Evolutionary conservation across 371 early-diverging fungal species (phyloP).

Genomic region (Actinomortierella wolfii): DNA sequence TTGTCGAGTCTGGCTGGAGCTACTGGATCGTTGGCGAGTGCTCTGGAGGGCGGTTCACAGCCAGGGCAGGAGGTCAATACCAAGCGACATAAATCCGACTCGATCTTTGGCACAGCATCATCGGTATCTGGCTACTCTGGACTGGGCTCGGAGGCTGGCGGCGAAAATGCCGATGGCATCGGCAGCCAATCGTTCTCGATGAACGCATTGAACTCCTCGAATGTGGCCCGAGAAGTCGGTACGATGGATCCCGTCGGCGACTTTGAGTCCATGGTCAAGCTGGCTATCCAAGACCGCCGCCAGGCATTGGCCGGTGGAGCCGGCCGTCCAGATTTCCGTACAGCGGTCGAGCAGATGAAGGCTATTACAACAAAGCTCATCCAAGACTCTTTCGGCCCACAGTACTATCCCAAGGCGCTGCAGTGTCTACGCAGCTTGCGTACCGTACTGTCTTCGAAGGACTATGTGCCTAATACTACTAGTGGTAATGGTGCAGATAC

Average conservation of each 20-base stretch:
- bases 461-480: no score
- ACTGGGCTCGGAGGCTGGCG: slow-evolving; percentile 2
- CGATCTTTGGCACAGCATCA: slow-evolving; percentile 39
- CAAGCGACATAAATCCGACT: slow-evolving; percentile 39
- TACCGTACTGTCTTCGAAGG: slow-evolving; percentile 12
- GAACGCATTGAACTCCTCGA: slow-evolving; percentile 27
- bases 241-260: slow-evolving; percentile 62
- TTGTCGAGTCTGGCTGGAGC: slow-evolving; percentile 17
- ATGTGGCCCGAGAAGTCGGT: slow-evolving; percentile 53
- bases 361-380: slow-evolving; percentile 53
- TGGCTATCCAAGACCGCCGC: slow-evolving; percentile 36
- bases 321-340: slow-evolving; percentile 25
- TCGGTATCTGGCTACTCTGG: slow-evolving; percentile 7
- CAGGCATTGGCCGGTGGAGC: slow-evolving; percentile 30
- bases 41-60: slow-evolving; percentile 14
- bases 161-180: not conserved
- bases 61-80: slow-evolving; percentile 2
- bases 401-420: slow-evolving; percentile 55
- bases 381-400: slow-evolving; percentile 58
- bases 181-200: slow-evolving; percentile 31
- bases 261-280: slow-evolving; percentile 59
- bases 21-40: slow-evolving; percentile 16
- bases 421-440: slow-evolving; percentile 59
- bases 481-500: no score
- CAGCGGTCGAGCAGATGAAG: slow-evolving; percentile 64